phyloP scores from a whole-genome alignment of 2,329 filamentous ascomycete species.

The Pseudogymnoascus sp. region DNA sequence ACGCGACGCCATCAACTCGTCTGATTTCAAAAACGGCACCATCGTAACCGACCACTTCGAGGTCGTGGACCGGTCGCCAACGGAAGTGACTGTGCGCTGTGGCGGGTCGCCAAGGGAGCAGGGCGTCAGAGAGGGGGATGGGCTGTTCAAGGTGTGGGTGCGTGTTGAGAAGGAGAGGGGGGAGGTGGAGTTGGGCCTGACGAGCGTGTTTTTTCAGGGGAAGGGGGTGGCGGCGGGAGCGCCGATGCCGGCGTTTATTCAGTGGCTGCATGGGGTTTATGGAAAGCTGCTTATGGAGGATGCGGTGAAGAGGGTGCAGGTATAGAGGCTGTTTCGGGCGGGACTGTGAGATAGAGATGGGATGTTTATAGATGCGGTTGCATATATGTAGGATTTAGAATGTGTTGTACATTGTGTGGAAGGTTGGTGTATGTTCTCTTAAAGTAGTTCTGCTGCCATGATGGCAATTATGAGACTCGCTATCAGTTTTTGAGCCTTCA shows the following conservation, averaged over 20 bases:
- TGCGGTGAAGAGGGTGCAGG: constrained; percentile 31
- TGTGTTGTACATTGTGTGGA: background rate
- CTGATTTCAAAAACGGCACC: constrained; percentile 53
- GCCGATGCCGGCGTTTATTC: constrained; percentile 39
- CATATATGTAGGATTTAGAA: background rate
- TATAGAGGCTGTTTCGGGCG: background rate
- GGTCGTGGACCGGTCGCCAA: constrained; percentile 55
- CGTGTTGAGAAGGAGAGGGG: constrained; percentile 52
- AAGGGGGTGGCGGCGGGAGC: constrained; percentile 33
- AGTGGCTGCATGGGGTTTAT: constrained; percentile 46
- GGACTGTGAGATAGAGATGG: background rate
- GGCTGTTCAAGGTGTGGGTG: constrained; percentile 57
- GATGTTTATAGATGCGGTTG: background rate
- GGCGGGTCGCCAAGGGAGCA: constrained; percentile 55
- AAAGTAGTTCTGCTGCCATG: background rate
- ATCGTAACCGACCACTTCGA: constrained; percentile 64
- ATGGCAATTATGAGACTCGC: background rate
- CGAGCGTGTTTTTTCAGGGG: constrained; percentile 52
- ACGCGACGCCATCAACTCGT: constrained; percentile 43
- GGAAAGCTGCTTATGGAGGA: constrained; percentile 49
- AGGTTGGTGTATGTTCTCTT: background rate
- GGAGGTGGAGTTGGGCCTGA: constrained; percentile 55
- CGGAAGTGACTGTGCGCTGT: constrained; percentile 53
- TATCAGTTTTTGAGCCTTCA: background rate
- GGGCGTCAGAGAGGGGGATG: constrained; percentile 51